Base-by-base conservation (phyloP, 2,329 filamentous ascomycete species). In the Pleoardoris graminearum region DNA sequence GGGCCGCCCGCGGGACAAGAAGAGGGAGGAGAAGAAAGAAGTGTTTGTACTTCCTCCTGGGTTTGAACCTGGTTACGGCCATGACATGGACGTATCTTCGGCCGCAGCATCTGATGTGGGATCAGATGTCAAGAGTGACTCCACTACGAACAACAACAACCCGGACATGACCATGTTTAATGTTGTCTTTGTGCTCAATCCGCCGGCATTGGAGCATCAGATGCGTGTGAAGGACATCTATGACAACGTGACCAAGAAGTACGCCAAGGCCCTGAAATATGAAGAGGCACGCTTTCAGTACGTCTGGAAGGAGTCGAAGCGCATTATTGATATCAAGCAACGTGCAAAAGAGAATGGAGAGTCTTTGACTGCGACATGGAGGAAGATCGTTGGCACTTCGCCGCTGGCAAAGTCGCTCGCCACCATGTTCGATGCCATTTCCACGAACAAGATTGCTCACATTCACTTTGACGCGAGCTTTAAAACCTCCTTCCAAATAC, bases 121-220 rank as follows among this genome's bases (percentile, higher is more conserved):
- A n/a, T 70, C 70, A n/a, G 72, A 75, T 30, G 62, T 68, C n/a
- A 74, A 67, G 44, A 72, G 68, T 25, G 70, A 74, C 66, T 72
- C 68, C 12, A 72, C 67, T 8, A 75, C 73, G 12, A 80, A 87
- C 55, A 80, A 85, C 66, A 63, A 54, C 16, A 80, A 85, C 66
- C 67, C 67, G 2, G 86, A 89, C 69, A 92, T 97, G 89, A 91
- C 87, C 57, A 97, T 97, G 93, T 99, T 99, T 76, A 96, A 97
- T 71, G 83, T 97, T 10, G 91, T 97, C 21, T 97, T 97, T 71
- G 89, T 96, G 45, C 78, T 97, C 59, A 88, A 90, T 60, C 89
- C 91, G 3, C 87, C 87, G 44, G 85, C 87, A 47, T 80, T 92
- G 51, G 89, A 96, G 67, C 86, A 88, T 59, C 88, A 89, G 51